phyloP scores from a whole-genome alignment of 805 yeast species.

The Starmerella bombi region DNA sequence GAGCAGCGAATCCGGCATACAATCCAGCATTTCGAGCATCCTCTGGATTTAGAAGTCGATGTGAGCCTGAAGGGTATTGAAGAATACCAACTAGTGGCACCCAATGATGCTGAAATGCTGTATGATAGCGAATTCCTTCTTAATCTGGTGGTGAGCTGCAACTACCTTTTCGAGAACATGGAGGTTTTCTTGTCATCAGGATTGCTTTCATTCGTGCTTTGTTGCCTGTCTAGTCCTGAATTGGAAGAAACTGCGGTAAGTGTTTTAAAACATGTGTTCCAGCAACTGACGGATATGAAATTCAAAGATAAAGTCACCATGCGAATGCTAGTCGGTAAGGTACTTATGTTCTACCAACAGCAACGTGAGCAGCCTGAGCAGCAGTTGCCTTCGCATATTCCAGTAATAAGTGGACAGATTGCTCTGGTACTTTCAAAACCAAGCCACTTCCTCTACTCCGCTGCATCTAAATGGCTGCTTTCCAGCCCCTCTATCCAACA shows the following conservation, averaged over 20 bases:
- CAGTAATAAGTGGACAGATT: conserved; percentile 43
- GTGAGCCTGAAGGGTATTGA: conserved; percentile 1
- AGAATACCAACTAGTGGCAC: conserved; percentile 3
- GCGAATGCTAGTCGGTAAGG: conserved; percentile 17
- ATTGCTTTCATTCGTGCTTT: conserved; percentile 16
- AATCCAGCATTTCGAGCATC: conserved; percentile 22
- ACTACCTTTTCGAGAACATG: conserved; percentile 26
- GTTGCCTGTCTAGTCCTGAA: conserved; percentile 2
- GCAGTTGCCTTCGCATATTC: conserved; percentile 30
- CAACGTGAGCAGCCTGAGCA: neutral
- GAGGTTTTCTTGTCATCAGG: conserved; percentile 30
- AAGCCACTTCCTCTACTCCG: conserved; percentile 60
- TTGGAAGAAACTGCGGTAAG: conserved; percentile 4
- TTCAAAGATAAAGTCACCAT: conserved; percentile 19
- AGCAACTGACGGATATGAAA: conserved; percentile 8
- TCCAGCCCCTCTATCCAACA: conserved; percentile 36
- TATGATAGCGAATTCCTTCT: conserved; percentile 63
- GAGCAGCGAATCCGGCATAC: conserved; percentile 13
- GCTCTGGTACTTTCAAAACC: conserved; percentile 52
- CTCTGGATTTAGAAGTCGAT: neutral
- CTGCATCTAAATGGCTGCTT: conserved; percentile 51
- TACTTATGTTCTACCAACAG: conserved; percentile 4
- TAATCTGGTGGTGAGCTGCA: conserved; percentile 30
- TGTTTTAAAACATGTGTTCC: conserved; percentile 5
- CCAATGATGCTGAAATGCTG: neutral